Evolutionary conservation across 441 rosid genomes (phyloP), one percentile per base, ranked within the genome.

Genomic region (Eutrema salsugineum): DNA sequence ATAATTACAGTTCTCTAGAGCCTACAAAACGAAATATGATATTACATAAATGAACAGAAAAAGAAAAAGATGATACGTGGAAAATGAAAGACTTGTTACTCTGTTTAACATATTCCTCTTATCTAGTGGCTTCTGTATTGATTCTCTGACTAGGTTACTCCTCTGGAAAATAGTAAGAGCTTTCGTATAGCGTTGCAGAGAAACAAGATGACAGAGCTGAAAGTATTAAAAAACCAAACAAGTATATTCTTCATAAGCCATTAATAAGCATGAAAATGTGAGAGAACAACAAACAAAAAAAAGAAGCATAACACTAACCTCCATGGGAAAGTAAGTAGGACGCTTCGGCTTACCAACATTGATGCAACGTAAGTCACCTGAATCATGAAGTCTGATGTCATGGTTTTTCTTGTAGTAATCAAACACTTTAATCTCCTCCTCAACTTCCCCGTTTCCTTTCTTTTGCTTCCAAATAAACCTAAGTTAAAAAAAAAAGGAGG

Each of bases 281-380:
- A n/a, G n/a, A n/a, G n/a, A n/a, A n/a, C n/a, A n/a, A n/a, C n/a
- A n/a, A n/a, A n/a, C n/a, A n/a, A n/a, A n/a, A n/a, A n/a, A n/a
- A n/a, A n/a, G n/a, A n/a, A n/a, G n/a, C n/a, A n/a, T n/a, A n/a
- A n/a, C n/a, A n/a, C n/a, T n/a, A n/a, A 83, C 87, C 87, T 84
- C 90, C 4, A 85, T 14, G 10, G 90, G 93, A 44, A 84, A 44
- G 69, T 83, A 88, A n/a, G 77, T 72, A 1, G 90, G 87, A 19
- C 85, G 79, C 49, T 84, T 83, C 19, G 93, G 86, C 70, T 86
- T 88, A 22, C 93, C 88, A 49, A 88, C 86, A 73, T 88, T 84
- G 49, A 88, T 80, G 77, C 93, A 86, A 5, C 86, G 93, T 0
- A 84, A 58, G 57, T 83, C 84, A 38, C 63, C 85, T 39, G 87